These are phyloP conservation scores for Rhodosporidiobolus odoratus DNA, from an alignment of 768 basidiomycete genomes.

Conservation along the genomic window DNA sequence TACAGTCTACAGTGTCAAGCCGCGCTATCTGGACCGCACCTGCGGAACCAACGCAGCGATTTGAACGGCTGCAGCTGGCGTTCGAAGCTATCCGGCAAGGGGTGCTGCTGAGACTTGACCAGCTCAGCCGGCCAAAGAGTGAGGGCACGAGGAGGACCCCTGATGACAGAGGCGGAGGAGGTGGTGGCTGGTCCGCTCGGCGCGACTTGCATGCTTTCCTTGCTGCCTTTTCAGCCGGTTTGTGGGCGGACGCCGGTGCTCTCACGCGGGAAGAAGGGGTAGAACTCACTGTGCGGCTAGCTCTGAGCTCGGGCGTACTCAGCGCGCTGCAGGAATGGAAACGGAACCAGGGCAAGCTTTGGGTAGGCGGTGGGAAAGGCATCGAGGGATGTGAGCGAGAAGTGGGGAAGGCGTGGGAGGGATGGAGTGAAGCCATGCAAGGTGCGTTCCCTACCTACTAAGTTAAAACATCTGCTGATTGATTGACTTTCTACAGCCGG, in stretches of 20 bases:
- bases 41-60: neutral
- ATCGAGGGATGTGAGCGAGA: constrained; percentile 17
- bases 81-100: constrained; percentile 6
- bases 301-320: constrained; percentile 11
- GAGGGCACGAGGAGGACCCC: neutral
- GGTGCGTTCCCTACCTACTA: neutral
- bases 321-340: constrained; percentile 33
- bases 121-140: constrained; percentile 6
- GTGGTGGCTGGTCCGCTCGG: constrained; percentile 1
- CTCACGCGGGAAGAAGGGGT: neutral
- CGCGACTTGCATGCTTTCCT: constrained; percentile 8
- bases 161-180: neutral
- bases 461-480: too few relatives aligned
- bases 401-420: constrained; percentile 9
- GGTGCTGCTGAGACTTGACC: constrained; percentile 20
- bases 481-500: neutral
- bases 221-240: neutral
- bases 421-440: neutral
- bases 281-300: constrained; percentile 11
- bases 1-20: constrained; percentile 10
- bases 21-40: constrained; percentile 9
- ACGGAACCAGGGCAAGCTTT: constrained; percentile 21
- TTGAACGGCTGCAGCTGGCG: neutral
- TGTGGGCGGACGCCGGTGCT: neutral
- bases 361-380: constrained; percentile 25